A percentile compares a stretch with the other conserved stretches of the same genome.
Conservation (phyloP, 2,329 filamentous ascomycete genomes). For the Alternaria gaisen region DNA sequence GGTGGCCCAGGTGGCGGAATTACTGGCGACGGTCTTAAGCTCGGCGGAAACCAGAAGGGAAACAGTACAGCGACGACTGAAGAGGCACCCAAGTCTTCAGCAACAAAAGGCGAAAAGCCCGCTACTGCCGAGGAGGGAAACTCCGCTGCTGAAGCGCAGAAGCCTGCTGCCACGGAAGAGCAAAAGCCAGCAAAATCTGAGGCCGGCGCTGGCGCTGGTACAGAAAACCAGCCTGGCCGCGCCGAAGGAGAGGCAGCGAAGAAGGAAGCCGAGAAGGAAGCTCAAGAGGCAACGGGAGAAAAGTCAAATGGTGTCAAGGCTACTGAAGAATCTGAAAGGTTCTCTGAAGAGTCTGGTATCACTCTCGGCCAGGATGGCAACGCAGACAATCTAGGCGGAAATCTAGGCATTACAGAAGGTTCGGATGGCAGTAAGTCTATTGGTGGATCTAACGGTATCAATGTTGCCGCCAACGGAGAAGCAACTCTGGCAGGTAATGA, state of each 20-base stretch:
- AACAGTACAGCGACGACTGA: slow-evolving; percentile 18
- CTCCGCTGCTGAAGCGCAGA: slow-evolving; percentile 4
- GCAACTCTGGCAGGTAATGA: slow-evolving; percentile 36
- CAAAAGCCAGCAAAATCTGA: slow-evolving; percentile 11
- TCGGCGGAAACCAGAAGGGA: slow-evolving; percentile 24
- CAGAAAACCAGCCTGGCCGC: slow-evolving; percentile 32
- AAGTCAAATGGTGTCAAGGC: slow-evolving; percentile 38
- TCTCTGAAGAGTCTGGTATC: slow-evolving; percentile 41
- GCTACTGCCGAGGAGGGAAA: slow-evolving; percentile 2
- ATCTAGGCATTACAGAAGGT: slow-evolving; percentile 45
- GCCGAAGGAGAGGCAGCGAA: slow-evolving; percentile 21
- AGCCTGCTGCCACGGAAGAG: slow-evolving; percentile 14
- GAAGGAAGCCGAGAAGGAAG: slow-evolving; percentile 29
- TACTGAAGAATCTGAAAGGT: slow-evolving; percentile 41
- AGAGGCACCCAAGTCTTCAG: slow-evolving; percentile 8
- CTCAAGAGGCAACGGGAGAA: slow-evolving; percentile 26
- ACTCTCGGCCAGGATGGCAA: slow-evolving; percentile 34
- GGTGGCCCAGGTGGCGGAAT: slow-evolving; percentile 43
- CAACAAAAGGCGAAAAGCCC: slow-evolving; percentile 13
- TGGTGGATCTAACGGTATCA: slow-evolving; percentile 44
- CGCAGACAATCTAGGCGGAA: slow-evolving; percentile 42
- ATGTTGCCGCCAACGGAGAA: slow-evolving; percentile 38
- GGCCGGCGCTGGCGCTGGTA: slow-evolving; percentile 22
- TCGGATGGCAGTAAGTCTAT: slow-evolving; percentile 43
- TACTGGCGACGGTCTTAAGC: slow-evolving; percentile 31